Percentiles rank a stretch among this genome's conserved stretches.
Conservation (phyloP, 768 basidiomycete species). For the Mycena metata region DNA sequence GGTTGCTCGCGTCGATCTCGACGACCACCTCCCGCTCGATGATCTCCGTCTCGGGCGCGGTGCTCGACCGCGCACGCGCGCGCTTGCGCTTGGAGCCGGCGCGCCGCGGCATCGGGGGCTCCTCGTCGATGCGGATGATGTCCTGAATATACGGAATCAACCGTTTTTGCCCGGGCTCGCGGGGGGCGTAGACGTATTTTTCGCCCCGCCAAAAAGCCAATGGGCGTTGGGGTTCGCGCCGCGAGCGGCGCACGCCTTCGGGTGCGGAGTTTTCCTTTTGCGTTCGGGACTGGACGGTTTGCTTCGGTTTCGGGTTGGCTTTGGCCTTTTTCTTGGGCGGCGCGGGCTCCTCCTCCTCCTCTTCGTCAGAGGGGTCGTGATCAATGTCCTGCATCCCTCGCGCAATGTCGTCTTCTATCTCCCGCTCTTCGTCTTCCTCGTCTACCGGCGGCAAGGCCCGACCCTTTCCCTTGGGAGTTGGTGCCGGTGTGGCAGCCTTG, state of each 20-base stretch:
- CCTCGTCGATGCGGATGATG: constrained; percentile 67
- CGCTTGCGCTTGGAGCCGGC: constrained; percentile 45
- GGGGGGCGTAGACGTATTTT: constrained; percentile 83
- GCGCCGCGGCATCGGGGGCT: constrained; percentile 30
- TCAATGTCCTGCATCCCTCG: constrained; percentile 47
- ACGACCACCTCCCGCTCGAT: constrained; percentile 53
- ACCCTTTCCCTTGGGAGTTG: constrained; percentile 51
- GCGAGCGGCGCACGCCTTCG: constrained; percentile 77
- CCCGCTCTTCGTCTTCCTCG: constrained; percentile 56
- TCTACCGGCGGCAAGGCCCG: constrained; percentile 41
- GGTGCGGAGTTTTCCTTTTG: constrained; percentile 58
- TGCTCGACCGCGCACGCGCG: constrained; percentile 49
- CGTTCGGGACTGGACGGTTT: constrained; percentile 16
- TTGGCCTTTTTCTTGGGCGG: constrained; percentile 27
- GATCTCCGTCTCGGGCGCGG: constrained; percentile 9
- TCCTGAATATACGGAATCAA: constrained; percentile 80
- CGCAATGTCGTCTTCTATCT: constrained; percentile 58
- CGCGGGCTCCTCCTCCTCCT: constrained; percentile 12
- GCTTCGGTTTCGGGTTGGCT: constrained; percentile 13
- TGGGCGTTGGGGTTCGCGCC: constrained; percentile 77
- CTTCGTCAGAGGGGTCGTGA: constrained; percentile 26
- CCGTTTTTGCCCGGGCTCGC: constrained; percentile 53
- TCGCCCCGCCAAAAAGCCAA: constrained; percentile 96
- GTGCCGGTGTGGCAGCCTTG: constrained; percentile 46
- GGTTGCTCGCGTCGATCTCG: constrained; percentile 51